A percentile compares a stretch with the other conserved stretches of the same genome.
These are phyloP conservation scores for Fusarium newnesense DNA, from an alignment of 2,329 filamentous ascomycete genomes.

Conservation along the genomic window DNA sequence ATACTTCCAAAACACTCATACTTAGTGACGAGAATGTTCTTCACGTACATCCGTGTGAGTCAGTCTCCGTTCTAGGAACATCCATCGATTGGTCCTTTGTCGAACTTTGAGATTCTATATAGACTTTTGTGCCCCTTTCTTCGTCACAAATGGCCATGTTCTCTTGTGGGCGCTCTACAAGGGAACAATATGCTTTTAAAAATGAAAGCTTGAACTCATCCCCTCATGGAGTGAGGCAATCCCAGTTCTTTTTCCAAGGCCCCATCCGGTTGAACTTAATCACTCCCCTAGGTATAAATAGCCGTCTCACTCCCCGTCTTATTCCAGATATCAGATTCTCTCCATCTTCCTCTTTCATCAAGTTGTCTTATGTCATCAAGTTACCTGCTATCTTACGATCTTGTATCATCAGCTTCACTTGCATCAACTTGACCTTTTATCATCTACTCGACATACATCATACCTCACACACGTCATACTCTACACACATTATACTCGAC, in stretches of 20 bases:
- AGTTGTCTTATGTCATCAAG: not conserved
- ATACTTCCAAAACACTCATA: accelerated
- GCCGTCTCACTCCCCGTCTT: not conserved
- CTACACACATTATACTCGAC: too few species aligned
- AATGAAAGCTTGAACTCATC: not conserved
- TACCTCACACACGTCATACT: too few species aligned
- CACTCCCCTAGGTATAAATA: not conserved
- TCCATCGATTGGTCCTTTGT: not conserved
- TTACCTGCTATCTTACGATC: not conserved
- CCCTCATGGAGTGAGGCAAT: too few species aligned
- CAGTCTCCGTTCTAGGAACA: not conserved
- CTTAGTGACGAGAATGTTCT: not conserved
- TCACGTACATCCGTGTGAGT: not conserved
- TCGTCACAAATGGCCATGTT: not conserved
- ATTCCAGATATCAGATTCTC: not conserved
- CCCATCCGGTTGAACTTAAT: not conserved
- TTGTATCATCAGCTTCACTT: not conserved
- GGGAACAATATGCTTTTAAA: accelerated
- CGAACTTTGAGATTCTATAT: not conserved
- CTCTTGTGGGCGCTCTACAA: too few species aligned
- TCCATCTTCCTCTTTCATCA: not conserved
- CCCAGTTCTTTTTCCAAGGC: not conserved
- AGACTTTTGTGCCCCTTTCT: not conserved
- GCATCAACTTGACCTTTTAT: not conserved
- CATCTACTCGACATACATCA: too few species aligned